Evolutionary conservation across 73 alveolate genomes (phyloP).

Genomic region (Tetrahymena thermophila): DNA sequence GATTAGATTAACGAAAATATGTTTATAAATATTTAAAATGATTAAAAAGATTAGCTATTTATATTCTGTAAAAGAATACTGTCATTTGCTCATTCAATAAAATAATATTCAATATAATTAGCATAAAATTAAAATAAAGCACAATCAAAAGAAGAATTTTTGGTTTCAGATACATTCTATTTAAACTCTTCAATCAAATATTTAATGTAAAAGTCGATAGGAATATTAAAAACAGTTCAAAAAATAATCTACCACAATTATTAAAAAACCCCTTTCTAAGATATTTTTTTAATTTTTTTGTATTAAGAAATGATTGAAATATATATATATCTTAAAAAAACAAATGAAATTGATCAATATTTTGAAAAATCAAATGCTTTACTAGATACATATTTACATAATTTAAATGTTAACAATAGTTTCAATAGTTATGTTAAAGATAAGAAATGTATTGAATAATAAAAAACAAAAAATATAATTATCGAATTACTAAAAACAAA

Average conservation of each 20-base stretch:
- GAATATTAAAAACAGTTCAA: not conserved
- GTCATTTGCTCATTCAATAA: not conserved
- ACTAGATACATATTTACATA: not conserved
- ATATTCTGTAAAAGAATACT: not conserved
- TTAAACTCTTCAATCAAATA: not conserved
- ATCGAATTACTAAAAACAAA: not conserved
- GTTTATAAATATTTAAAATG: too few species aligned
- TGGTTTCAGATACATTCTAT: not conserved
- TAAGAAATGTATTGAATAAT: not conserved
- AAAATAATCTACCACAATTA: not conserved
- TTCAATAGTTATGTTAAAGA: not conserved
- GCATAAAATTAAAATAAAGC: too few species aligned
- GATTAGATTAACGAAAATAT: not conserved
- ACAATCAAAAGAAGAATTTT: not conserved
- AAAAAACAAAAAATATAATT: not conserved
- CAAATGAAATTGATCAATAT: not conserved
- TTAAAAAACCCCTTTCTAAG: not conserved
- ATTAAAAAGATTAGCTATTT: not conserved
- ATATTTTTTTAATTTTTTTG: too few species aligned
- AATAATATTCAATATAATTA: not conserved
- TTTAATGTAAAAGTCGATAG: not conserved
- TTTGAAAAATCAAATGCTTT: not conserved
- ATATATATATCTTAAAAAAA: not conserved
- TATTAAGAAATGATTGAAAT: not conserved
- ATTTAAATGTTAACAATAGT: too few species aligned